phyloP scores from a whole-genome alignment of 176 grass and related monocot genomes.

The Lolium perenne region DNA sequence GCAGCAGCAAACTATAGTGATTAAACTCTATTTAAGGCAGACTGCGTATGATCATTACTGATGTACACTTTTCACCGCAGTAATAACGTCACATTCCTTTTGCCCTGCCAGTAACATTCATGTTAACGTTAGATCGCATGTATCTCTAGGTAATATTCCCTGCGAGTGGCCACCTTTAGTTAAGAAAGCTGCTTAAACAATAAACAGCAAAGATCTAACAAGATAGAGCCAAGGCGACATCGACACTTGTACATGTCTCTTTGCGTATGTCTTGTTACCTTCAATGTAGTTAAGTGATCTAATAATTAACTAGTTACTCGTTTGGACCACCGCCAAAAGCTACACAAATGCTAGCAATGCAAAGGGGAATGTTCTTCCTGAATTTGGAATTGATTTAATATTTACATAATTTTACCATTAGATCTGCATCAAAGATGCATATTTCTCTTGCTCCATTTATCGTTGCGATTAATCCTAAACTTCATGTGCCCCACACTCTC shows the following conservation, averaged over 20 bases:
- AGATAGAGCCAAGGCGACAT: conserved; percentile 26
- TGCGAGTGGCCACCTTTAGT: conserved; percentile 15
- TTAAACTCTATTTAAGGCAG: conserved; percentile 43
- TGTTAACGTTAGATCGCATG: conserved; percentile 18
- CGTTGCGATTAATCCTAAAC: background rate
- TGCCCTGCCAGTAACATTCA: conserved; percentile 5
- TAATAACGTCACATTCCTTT: conserved; percentile 31
- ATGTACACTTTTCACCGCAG: background rate
- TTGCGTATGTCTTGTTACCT: conserved; percentile 43
- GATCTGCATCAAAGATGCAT: too few relatives aligned
- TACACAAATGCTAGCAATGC: background rate
- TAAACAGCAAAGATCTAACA: conserved; percentile 47
- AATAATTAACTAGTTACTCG: background rate
- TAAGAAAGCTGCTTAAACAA: conserved; percentile 37
- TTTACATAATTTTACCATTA: too few relatives aligned
- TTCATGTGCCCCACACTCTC: background rate
- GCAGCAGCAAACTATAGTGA: conserved; percentile 37
- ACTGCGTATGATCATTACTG: background rate
- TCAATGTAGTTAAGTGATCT: background rate
- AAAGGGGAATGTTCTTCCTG: too few relatives aligned
- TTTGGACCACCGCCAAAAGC: conserved; percentile 9
- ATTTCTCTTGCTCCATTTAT: background rate
- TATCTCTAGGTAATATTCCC: conserved; percentile 37
- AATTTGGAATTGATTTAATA: too few relatives aligned
- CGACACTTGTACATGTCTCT: conserved; percentile 29